These are phyloP conservation scores for Trichoderma parareesei DNA, from an alignment of 495 filamentous ascomycete genomes.

Conservation along the genomic window DNA sequence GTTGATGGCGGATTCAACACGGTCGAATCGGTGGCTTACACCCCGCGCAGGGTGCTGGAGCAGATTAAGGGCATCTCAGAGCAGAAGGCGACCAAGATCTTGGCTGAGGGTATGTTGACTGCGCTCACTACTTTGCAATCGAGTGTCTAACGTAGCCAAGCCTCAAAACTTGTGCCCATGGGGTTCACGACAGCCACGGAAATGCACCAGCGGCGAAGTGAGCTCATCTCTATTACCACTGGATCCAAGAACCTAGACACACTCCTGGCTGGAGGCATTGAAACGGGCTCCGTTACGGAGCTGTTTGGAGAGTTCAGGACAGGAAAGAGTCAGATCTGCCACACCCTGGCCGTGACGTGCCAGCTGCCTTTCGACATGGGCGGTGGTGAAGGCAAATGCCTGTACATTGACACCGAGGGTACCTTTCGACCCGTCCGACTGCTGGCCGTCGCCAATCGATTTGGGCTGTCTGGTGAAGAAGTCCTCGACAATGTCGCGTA, in stretches of 20 bases:
- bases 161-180: slow-evolving; percentile 94
- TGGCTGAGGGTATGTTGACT: slow-evolving; percentile 66
- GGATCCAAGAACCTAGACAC: slow-evolving; percentile 97
- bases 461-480: slow-evolving; percentile 90
- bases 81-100: slow-evolving; percentile 88
- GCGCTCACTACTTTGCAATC: slow-evolving; percentile 2
- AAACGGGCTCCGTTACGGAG: slow-evolving; percentile 97
- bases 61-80: slow-evolving; percentile 97
- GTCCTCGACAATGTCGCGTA: slow-evolving; percentile 98
- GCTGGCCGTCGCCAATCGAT: slow-evolving; percentile 85
- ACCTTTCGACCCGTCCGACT: slow-evolving; percentile 91
- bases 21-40: slow-evolving; percentile 91
- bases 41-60: slow-evolving; percentile 76
- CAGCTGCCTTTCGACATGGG: slow-evolving; percentile 98
- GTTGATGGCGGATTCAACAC: slow-evolving; percentile 91
- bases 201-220: slow-evolving; percentile 93
- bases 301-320: slow-evolving; percentile 98
- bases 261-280: slow-evolving; percentile 85
- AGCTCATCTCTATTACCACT: slow-evolving; percentile 95
- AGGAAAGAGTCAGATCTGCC: slow-evolving; percentile 96
- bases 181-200: slow-evolving; percentile 99
- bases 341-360: slow-evolving; percentile 96
- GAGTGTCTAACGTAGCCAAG: slow-evolving; percentile 33
- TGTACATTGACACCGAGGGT: slow-evolving; percentile 99
- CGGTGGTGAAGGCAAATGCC: slow-evolving; percentile 93